These are phyloP conservation scores for Senna siamea DNA, from an alignment of 306 rosid species.

Conservation along the genomic window DNA sequence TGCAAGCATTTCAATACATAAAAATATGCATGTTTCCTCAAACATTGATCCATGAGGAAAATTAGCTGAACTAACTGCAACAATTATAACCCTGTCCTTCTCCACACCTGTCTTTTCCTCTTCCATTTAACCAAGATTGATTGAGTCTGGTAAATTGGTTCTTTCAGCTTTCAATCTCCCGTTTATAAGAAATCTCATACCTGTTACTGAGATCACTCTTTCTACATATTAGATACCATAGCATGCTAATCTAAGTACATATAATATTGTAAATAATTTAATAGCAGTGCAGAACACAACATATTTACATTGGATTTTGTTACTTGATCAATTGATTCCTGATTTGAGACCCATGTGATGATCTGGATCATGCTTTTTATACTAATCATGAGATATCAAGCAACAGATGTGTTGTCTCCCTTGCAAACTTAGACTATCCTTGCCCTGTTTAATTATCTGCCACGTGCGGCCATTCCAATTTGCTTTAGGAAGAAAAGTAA, in stretches of 20 bases:
- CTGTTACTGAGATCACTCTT: not conserved
- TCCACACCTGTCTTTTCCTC: not conserved
- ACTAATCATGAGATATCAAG: not conserved
- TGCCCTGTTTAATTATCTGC: not conserved
- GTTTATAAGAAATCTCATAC: too few relatives aligned
- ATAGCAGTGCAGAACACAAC: not conserved
- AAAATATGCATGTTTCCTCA: not conserved
- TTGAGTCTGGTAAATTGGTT: not conserved
- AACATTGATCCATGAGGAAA: not conserved
- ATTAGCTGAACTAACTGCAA: not conserved
- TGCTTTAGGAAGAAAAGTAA: not conserved
- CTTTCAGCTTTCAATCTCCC: not conserved
- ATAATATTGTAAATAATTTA: not conserved
- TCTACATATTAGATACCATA: not conserved
- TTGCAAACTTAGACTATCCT: not conserved
- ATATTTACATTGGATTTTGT: not conserved
- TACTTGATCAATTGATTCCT: not conserved
- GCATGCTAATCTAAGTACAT: not conserved
- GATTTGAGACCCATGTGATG: not conserved
- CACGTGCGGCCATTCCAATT: not conserved
- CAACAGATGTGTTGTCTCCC: not conserved
- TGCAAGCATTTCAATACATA: not conserved
- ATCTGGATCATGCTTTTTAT: not conserved
- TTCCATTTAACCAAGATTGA: not conserved
- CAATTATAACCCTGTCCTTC: conserved; percentile 18